Percentiles rank a stretch among this genome's conserved stretches.
These are phyloP conservation scores for Coemansia sp. DNA, from an alignment of 192 early-diverging fungal species.

Conservation along the genomic window DNA sequence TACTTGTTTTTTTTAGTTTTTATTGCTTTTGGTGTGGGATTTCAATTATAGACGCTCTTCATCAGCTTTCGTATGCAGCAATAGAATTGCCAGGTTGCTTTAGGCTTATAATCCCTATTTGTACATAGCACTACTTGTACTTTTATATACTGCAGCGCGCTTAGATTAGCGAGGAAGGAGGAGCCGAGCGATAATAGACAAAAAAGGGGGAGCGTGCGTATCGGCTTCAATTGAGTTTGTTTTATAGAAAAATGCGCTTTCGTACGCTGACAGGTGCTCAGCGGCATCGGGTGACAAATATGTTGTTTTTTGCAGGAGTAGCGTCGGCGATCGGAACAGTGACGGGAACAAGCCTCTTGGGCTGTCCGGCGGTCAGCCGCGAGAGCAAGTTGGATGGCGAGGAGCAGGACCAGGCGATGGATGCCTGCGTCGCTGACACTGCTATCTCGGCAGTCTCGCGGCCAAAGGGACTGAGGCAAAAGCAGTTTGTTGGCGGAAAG, in stretches of 20 bases:
- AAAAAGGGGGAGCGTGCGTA: background rate
- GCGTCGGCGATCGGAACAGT: slow-evolving; percentile 44
- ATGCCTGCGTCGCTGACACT: slow-evolving; percentile 1
- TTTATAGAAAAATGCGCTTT: slow-evolving; percentile 34
- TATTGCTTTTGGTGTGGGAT: too few species aligned
- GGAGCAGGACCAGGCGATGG: slow-evolving; percentile 2
- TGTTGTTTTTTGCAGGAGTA: slow-evolving; percentile 44
- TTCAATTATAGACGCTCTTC: too few species aligned
- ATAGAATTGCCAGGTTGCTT: too few species aligned
- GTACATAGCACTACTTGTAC: too few species aligned
- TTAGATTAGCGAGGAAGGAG: background rate
- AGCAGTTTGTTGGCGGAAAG: slow-evolving; percentile 21
- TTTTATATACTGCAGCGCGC: too few species aligned
- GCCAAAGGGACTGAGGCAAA: slow-evolving; percentile 17
- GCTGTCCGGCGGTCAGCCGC: slow-evolving; percentile 49
- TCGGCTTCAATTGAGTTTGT: too few species aligned
- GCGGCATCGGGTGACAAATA: slow-evolving; percentile 46
- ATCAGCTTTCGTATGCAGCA: too few species aligned
- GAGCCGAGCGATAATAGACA: background rate
- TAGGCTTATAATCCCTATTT: too few species aligned
- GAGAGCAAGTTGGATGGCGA: slow-evolving; percentile 34
- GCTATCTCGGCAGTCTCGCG: background rate
- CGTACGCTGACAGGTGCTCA: slow-evolving; percentile 49
- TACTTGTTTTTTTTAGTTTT: too few species aligned
- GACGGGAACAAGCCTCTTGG: slow-evolving; percentile 45